Conservation (phyloP, 164 flowering plant species). For the Aristolochia fimbriata region DNA sequence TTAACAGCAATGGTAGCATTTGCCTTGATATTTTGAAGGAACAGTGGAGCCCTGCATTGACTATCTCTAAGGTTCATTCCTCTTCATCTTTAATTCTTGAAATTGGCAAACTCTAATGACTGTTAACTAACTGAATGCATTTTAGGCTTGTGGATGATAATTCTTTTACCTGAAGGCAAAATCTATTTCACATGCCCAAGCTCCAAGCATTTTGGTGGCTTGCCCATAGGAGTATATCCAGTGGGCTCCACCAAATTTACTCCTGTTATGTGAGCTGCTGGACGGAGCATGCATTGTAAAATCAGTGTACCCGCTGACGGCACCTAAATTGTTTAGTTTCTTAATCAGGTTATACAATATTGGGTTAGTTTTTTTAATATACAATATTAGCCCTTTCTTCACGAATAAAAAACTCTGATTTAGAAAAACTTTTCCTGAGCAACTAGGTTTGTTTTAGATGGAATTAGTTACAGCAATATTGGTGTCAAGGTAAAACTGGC, state of each 20-base stretch:
- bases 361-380: too few relatives aligned
- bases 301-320: neutral
- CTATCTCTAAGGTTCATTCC: conserved; percentile 23
- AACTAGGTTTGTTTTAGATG: too few relatives aligned
- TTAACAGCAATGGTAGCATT: conserved; percentile 30
- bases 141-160: neutral
- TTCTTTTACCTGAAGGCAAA: neutral
- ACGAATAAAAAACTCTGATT: too few relatives aligned
- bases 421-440: too few relatives aligned
- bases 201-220: neutral
- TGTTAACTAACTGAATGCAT: neutral
- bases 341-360: too few relatives aligned
- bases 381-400: too few relatives aligned
- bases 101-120: neutral
- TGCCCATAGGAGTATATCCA: too few relatives aligned
- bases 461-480: too few relatives aligned
- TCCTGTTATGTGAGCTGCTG: neutral
- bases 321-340: too few relatives aligned
- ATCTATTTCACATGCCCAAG: neutral
- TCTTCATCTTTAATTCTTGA: neutral
- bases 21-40: conserved; percentile 29
- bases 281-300: neutral
- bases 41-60: conserved; percentile 32
- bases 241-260: neutral
- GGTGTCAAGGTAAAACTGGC: too few relatives aligned